These are phyloP conservation scores for Plasmodium adleri DNA, from an alignment of 169 alveolate genomes.

Conservation along the genomic window DNA sequence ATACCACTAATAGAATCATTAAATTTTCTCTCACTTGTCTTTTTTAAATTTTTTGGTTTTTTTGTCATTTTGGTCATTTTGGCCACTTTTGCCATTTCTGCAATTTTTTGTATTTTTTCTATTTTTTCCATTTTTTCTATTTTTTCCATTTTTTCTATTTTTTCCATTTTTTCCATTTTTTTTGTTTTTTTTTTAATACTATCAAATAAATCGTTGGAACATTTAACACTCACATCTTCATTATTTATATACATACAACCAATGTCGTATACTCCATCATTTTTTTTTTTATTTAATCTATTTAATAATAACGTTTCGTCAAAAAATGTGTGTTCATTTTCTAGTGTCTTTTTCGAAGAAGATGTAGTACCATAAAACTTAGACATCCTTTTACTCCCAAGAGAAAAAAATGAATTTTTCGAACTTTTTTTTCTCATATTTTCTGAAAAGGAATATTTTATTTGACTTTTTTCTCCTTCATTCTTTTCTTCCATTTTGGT, in stretches of 20 bases:
- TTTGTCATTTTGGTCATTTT: too few relatives aligned
- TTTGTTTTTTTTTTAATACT: slow-evolving; percentile 21
- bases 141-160: too few relatives aligned
- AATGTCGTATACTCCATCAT: slow-evolving; percentile 34
- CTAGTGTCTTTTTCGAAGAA: slow-evolving; percentile 38
- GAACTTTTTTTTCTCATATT: background rate
- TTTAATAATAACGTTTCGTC: slow-evolving; percentile 41
- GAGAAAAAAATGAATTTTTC: slow-evolving; percentile 26
- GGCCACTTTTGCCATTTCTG: too few relatives aligned
- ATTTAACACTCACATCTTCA: slow-evolving; percentile 16
- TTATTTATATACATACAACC: slow-evolving; percentile 70
- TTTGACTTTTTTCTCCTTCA: slow-evolving; percentile 14
- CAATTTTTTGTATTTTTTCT: too few relatives aligned
- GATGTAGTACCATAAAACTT: slow-evolving; percentile 13
- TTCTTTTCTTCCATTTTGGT: slow-evolving; percentile 12
- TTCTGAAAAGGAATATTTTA: slow-evolving; percentile 6
- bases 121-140: too few relatives aligned
- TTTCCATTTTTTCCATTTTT: background rate
- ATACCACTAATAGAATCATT: too few relatives aligned
- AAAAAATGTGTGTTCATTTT: slow-evolving; percentile 5
- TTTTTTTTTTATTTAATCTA: slow-evolving; percentile 55
- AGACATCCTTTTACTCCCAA: slow-evolving; percentile 23
- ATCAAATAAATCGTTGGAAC: slow-evolving; percentile 38
- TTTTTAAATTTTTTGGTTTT: too few relatives aligned
- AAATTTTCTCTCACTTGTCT: too few relatives aligned